A percentile compares a stretch with the other conserved stretches of the same genome.
These are phyloP conservation scores for Pseudomassariella vexata DNA, from an alignment of 2,329 filamentous ascomycete genomes.

Conservation along the genomic window DNA sequence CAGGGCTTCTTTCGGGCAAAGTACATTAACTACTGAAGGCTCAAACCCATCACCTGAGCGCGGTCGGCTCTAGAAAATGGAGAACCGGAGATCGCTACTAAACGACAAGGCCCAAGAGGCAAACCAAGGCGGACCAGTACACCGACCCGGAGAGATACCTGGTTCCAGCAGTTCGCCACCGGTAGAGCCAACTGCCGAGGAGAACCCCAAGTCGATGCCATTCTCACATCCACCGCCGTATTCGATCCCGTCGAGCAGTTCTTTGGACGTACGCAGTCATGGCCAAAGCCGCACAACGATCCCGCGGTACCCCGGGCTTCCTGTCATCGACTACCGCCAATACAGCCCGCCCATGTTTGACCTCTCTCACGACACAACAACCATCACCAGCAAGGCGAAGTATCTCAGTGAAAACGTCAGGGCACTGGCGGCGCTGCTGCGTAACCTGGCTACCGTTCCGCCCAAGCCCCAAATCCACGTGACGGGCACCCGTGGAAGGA, in stretches of 20 bases:
- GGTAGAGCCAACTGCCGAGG: neutral
- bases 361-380: constrained; percentile 41
- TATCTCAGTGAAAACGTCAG: constrained; percentile 40
- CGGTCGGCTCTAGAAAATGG: neutral
- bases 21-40: no score
- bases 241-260: constrained; percentile 18
- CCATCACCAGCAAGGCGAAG: constrained; percentile 40
- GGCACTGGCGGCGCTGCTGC: constrained; percentile 40
- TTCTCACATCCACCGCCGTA: constrained; percentile 18
- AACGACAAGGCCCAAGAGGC: constrained; percentile 1
- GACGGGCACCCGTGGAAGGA: constrained; percentile 35
- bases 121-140: neutral
- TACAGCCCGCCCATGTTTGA: constrained; percentile 48
- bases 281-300: constrained; percentile 5
- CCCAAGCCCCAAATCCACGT: constrained; percentile 50
- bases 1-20: no score
- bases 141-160: neutral
- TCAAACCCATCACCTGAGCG: no score
- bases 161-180: neutral
- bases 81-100: neutral
- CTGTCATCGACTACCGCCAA: constrained; percentile 42
- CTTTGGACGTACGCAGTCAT: constrained; percentile 10
- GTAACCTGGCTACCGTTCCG: constrained; percentile 43
- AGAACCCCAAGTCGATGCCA: no score
- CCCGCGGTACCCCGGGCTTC: constrained; percentile 38